These are phyloP conservation scores for Colletotrichum neosansevieriae DNA, from an alignment of 2,329 filamentous ascomycete genomes.

Conservation along the genomic window DNA sequence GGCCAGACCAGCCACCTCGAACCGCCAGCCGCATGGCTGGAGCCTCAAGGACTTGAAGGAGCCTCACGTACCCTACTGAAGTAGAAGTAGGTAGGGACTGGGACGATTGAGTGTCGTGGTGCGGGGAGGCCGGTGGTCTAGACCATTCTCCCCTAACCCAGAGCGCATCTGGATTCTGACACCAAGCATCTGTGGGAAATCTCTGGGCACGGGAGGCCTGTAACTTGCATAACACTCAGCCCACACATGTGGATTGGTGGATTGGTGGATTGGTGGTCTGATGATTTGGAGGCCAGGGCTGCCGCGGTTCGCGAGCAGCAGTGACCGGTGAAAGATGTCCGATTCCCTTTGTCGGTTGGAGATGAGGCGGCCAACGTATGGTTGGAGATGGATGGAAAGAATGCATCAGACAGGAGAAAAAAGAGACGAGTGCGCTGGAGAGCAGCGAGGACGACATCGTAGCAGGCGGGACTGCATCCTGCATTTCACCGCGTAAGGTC, in stretches of 20 bases:
- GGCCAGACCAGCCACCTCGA: not conserved
- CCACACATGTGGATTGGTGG: conserved; percentile 9
- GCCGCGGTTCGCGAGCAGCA: not conserved
- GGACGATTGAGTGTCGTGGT: not conserved
- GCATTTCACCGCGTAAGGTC: not conserved
- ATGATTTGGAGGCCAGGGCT: not conserved
- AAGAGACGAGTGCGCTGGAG: not conserved
- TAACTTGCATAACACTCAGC: not conserved
- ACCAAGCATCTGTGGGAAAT: conserved; percentile 11
- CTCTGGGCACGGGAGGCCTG: conserved; percentile 14
- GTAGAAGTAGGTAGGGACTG: no score
- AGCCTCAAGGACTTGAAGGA: not conserved
- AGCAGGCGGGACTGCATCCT: not conserved
- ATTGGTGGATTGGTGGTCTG: conserved; percentile 12
- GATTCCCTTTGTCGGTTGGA: no score
- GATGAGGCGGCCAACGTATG: not conserved
- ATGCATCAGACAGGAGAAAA: not conserved
- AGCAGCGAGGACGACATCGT: not conserved
- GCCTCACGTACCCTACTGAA: not conserved
- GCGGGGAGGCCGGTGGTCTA: conserved; percentile 35
- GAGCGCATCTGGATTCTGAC: not conserved
- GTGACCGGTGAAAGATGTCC: not conserved
- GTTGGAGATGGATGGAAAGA: not conserved
- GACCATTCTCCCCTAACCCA: conserved; percentile 36
- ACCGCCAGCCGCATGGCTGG: conserved; percentile 24